These are phyloP conservation scores for Bothriochloa decipiens DNA, from an alignment of 176 grass and related monocot species.

Conservation along the genomic window DNA sequence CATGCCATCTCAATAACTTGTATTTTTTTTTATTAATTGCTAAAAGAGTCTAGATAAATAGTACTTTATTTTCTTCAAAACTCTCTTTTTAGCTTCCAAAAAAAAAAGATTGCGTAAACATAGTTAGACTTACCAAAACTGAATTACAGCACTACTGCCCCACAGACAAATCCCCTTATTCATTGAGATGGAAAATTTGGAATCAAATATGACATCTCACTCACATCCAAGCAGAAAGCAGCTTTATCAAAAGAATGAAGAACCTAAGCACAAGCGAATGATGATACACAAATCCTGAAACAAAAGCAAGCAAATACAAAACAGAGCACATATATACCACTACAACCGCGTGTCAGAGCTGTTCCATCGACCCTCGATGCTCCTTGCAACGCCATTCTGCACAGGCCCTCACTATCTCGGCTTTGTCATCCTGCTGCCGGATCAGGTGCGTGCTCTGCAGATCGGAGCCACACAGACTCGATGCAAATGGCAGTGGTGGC, in stretches of 20 bases:
- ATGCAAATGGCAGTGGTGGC: background rate
- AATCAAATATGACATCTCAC: background rate
- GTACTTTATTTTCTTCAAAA: no score
- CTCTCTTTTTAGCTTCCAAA: no score
- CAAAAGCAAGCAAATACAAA: background rate
- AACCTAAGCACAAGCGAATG: background rate
- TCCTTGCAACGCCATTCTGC: slow-evolving; percentile 55
- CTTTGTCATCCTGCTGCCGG: slow-evolving; percentile 43
- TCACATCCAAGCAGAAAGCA: background rate
- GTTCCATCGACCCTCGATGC: background rate
- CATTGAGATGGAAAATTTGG: background rate
- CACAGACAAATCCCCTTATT: background rate
- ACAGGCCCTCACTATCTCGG: slow-evolving; percentile 54
- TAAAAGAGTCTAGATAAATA: no score
- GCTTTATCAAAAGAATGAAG: background rate
- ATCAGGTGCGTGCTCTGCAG: slow-evolving; percentile 50
- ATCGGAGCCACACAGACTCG: slow-evolving; percentile 1
- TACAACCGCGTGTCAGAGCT: background rate
- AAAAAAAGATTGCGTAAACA: no score
- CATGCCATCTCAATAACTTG: no score
- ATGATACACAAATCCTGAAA: background rate
- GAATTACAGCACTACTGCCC: no score
- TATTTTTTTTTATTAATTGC: no score
- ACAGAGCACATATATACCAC: background rate
- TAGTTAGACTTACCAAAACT: no score